Evolutionary conservation across 768 basidiomycete species (phyloP).

Genomic region (Gloeophyllum trabeum): DNA sequence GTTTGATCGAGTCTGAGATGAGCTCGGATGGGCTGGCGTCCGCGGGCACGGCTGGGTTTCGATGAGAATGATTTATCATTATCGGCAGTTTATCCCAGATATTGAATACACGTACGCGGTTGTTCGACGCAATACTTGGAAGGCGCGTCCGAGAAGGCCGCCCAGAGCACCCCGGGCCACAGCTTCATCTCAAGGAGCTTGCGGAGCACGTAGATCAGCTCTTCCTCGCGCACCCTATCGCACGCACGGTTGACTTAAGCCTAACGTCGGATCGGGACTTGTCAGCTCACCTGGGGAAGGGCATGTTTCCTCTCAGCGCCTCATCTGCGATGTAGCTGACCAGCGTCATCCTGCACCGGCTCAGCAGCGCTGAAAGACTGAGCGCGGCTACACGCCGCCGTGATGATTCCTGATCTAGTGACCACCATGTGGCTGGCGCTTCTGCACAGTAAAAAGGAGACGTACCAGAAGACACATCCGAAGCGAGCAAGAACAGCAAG

Average conservation of each 20-base stretch:
- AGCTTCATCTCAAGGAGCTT: conserved; percentile 66
- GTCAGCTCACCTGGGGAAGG: conserved; percentile 64
- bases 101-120: conserved; percentile 39
- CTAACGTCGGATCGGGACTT: neutral
- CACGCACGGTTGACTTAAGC: neutral
- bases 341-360: conserved; percentile 62
- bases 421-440: neutral
- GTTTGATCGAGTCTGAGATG: conserved; percentile 60
- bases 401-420: conserved; percentile 45
- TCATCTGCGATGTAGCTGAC: conserved; percentile 77
- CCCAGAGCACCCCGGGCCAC: conserved; percentile 70
- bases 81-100: too few species aligned
- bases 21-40: conserved; percentile 42
- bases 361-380: conserved; percentile 59
- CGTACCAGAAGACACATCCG: conserved; percentile 49
- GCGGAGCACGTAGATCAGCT: conserved; percentile 72
- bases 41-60: too few species aligned
- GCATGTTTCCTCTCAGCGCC: conserved; percentile 72
- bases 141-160: conserved; percentile 58
- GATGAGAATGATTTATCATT: too few species aligned
- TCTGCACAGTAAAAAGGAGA: neutral
- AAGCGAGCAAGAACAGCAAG: conserved; percentile 72
- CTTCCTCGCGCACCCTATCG: conserved; percentile 87
- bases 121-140: conserved; percentile 39
- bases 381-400: conserved; percentile 64